Conservation (phyloP, 352 stramenopile species). For the Globisporangium viniferum region DNA sequence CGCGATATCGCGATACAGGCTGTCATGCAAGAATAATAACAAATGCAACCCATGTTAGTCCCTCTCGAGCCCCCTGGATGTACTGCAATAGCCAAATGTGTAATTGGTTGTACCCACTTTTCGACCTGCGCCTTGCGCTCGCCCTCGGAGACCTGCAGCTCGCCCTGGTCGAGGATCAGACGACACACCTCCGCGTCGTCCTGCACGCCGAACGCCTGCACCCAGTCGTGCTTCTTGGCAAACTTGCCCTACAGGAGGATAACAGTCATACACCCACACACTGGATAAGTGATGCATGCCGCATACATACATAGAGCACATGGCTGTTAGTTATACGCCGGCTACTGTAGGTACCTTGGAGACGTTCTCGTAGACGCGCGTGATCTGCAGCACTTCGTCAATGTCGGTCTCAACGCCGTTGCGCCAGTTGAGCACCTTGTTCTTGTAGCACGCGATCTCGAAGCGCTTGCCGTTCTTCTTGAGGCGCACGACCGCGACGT, state of each 20-base stretch:
- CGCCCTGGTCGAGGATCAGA: slow-evolving; percentile 95
- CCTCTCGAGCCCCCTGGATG: too few species aligned
- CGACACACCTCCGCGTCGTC: slow-evolving; percentile 91
- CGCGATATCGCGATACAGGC: slow-evolving; percentile 93
- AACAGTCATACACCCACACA: not conserved
- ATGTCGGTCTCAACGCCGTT: slow-evolving; percentile 98
- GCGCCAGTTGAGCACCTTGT: slow-evolving; percentile 99
- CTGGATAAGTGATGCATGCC: not conserved
- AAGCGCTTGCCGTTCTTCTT: slow-evolving; percentile 96
- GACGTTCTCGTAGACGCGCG: slow-evolving; percentile 97
- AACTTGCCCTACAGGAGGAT: slow-evolving; percentile 84
- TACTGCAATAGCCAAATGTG: not conserved
- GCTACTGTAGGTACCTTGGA: slow-evolving; percentile 61
- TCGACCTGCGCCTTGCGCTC: slow-evolving; percentile 92
- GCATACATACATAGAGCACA: not conserved
- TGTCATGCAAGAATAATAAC: slow-evolving; percentile 21
- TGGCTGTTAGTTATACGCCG: not conserved
- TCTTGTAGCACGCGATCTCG: slow-evolving; percentile 99
- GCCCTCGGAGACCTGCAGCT: slow-evolving; percentile 96
- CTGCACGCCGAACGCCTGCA: slow-evolving; percentile 92
- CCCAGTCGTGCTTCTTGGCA: slow-evolving; percentile 92
- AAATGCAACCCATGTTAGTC: not conserved
- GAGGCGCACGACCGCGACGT: slow-evolving; percentile 96
- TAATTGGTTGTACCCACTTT: slow-evolving; percentile 42
- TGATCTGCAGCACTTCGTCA: slow-evolving; percentile 97